phyloP scores from a whole-genome alignment of 139 green algal species.

The Penium margaritaceum region DNA sequence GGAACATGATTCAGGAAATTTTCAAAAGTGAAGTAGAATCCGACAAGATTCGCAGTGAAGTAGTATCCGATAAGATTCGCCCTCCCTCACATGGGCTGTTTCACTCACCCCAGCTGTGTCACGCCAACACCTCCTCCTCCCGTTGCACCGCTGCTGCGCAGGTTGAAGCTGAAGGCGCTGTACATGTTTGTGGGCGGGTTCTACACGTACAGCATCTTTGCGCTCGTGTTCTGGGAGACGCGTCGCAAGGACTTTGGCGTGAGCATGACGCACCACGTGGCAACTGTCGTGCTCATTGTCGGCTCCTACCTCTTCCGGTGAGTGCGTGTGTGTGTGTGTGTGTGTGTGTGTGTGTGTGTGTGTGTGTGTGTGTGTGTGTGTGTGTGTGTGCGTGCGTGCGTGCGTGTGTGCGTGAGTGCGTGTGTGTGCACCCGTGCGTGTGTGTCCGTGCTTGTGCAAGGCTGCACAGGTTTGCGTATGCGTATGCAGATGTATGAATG shows the following conservation, averaged over 20 bases:
- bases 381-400: not conserved
- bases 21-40: no score
- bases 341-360: conserved; percentile 4
- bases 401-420: not conserved
- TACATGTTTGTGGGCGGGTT: conserved; percentile 42
- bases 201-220: conserved; percentile 46
- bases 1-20: no score
- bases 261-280: conserved; percentile 46
- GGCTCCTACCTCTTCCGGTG: conserved; percentile 27
- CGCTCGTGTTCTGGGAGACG: conserved; percentile 48
- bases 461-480: no score
- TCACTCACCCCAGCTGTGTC: no score
- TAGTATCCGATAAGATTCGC: no score
- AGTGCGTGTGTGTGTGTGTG: not conserved
- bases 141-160: no score
- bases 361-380: conserved; percentile 21
- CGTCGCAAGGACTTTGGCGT: conserved; percentile 47
- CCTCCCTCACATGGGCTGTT: no score
- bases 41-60: no score
- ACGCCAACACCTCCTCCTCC: no score
- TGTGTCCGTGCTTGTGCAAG: no score
- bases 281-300: conserved; percentile 41
- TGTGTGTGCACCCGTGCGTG: no score
- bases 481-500: no score
- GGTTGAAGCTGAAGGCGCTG: conserved; percentile 38